phyloP scores from a whole-genome alignment of 176 grass and related monocot genomes.

The Hordeum vulgare region MorexV3_pseudomolecules_assembly NC_058518.1:150502857-150503356 shows the following conservation, averaged over 20 bases:
- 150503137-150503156: neutral
- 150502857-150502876: neutral
- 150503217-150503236: neutral
- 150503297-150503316: neutral
- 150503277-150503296: neutral
- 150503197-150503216: neutral
- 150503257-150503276: neutral
- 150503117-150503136: neutral
- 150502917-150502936: neutral
- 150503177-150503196: neutral
- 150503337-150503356: neutral
- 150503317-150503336: neutral
- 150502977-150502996: neutral
- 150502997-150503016: neutral
- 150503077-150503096: neutral
- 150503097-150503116: neutral
- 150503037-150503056: neutral
- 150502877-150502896: neutral
- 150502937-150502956: neutral
- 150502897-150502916: neutral
- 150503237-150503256: too few species aligned
- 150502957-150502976: too few species aligned
- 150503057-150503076: neutral
- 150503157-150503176: neutral
- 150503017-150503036: neutral